These are phyloP conservation scores for Naganishia liquefaciens DNA, from an alignment of 1,284 basidiomycete genomes.

Conservation along the genomic window DNA sequence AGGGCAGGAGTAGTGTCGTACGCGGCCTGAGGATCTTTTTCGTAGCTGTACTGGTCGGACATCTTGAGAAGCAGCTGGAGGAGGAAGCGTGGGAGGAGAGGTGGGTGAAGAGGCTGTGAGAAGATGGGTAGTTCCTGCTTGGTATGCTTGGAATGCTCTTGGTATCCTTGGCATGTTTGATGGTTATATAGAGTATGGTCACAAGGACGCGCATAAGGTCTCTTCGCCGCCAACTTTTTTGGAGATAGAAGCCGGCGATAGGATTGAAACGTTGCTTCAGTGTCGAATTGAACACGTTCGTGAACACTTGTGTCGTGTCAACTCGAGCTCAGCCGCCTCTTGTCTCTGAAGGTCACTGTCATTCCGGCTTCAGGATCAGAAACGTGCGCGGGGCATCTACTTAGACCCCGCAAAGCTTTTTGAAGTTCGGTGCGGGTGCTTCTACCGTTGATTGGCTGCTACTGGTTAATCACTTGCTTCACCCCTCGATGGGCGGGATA, in stretches of 20 bases:
- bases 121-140: not conserved
- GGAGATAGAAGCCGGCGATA: not conserved
- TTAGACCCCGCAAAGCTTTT: no score
- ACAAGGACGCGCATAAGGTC: no score
- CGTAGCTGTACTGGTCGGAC: conserved; percentile 23
- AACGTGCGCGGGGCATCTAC: not conserved
- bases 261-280: not conserved
- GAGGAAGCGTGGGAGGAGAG: not conserved
- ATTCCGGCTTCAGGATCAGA: no score
- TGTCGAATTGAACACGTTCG: not conserved
- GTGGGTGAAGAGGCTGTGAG: not conserved
- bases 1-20: conserved; percentile 1
- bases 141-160: not conserved
- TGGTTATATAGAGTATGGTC: conserved; percentile 10
- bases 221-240: not conserved
- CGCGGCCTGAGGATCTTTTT: conserved; percentile 20
- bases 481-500: no score
- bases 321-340: no score
- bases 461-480: no score
- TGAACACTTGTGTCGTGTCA: not conserved
- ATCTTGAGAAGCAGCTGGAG: not conserved
- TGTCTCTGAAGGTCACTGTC: no score
- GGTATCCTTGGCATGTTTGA: conserved; percentile 17
- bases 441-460: no score
- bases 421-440: no score